Evolutionary conservation across 2,329 filamentous ascomycete species (phyloP).

Genomic region (Lachnellula suecica): DNA sequence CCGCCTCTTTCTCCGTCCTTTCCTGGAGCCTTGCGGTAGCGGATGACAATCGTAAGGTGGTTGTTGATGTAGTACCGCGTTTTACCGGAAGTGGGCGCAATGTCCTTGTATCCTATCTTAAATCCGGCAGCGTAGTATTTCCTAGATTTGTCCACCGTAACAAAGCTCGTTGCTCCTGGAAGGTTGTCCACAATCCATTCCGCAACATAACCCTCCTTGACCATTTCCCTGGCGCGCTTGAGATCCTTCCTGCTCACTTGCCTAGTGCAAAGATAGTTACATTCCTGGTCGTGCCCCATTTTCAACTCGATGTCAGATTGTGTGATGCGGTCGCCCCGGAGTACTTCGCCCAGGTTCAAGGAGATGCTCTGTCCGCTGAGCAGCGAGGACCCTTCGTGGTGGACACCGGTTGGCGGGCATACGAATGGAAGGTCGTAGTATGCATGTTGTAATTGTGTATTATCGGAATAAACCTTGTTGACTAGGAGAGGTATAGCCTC

Average conservation of each 20-base stretch:
- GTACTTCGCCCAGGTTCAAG: slow-evolving; percentile 82
- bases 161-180: slow-evolving; percentile 84
- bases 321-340: slow-evolving; percentile 82
- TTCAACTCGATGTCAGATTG: slow-evolving; percentile 79
- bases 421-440: slow-evolving; percentile 88
- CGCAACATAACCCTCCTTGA: slow-evolving; percentile 78
- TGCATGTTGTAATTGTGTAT: slow-evolving; percentile 87
- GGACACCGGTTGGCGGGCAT: slow-evolving; percentile 72
- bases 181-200: slow-evolving; percentile 95
- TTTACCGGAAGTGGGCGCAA: slow-evolving; percentile 56
- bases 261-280: slow-evolving; percentile 69
- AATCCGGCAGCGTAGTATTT: slow-evolving; percentile 92
- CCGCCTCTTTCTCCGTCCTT: slow-evolving; percentile 67
- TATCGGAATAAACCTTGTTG: slow-evolving; percentile 90
- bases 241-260: slow-evolving; percentile 65
- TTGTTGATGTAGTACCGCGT: slow-evolving; percentile 79
- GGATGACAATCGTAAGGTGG: slow-evolving; percentile 81
- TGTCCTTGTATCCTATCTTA: slow-evolving; percentile 79
- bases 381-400: slow-evolving; percentile 63
- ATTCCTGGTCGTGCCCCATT: slow-evolving; percentile 75
- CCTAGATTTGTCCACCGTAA: slow-evolving; percentile 77
- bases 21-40: slow-evolving; percentile 71
- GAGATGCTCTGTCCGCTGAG: slow-evolving; percentile 76
- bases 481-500: slow-evolving; percentile 82
- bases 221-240: slow-evolving; percentile 67